Base-by-base conservation (phyloP, 768 basidiomycete genomes). In the Russula dissimulans region DNA sequence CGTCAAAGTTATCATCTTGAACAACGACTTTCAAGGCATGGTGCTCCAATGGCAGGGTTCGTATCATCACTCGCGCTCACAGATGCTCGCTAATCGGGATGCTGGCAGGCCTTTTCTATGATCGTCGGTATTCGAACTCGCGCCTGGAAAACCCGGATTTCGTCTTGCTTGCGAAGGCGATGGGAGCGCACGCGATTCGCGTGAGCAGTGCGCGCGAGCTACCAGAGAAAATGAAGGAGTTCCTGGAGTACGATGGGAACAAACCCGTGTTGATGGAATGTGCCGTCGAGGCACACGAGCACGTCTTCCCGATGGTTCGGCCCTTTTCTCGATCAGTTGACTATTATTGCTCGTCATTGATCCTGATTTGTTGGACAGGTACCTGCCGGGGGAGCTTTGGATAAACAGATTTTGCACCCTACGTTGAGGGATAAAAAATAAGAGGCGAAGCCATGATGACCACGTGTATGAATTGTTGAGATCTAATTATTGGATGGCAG, bases 1-100 rank as follows among this genome's bases (percentile, higher is more conserved):
- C 60, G 92, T 97, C 70, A 99, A 99, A 76, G 88, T 93, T 41
- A 78, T 97, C 65, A 74, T 97, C 29, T 73, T 97, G 67, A 95
- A 97, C 79, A 97, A 97, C 73, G 92, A 95, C 69, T 95, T 94
- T 81, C 94, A 97, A 72, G 97, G 97, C 56, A 99, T 99, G 97
- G 97, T 98, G 12, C 76, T 91, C 36, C 97, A 99, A 78, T 98
- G 95, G 97, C 97, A 98, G 81, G 91, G 91, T 92, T 60, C 51
- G 79, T 70, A n/a, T 14, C 43, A 26, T 57, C 39, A 29, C 41
- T 34, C 29, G 47, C 17, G 26, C 8, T 31, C n/a, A 44, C 26
- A 14, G 7, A 36, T 56, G 17, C 11, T 48, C 56, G 9, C 8
- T 48, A 26, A 55, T 10, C 47, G 12, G 34, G 34, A 31, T 14